phyloP scores from a whole-genome alignment of 257 asterid genomes.

The Jaltomata sinuosa region DNA sequence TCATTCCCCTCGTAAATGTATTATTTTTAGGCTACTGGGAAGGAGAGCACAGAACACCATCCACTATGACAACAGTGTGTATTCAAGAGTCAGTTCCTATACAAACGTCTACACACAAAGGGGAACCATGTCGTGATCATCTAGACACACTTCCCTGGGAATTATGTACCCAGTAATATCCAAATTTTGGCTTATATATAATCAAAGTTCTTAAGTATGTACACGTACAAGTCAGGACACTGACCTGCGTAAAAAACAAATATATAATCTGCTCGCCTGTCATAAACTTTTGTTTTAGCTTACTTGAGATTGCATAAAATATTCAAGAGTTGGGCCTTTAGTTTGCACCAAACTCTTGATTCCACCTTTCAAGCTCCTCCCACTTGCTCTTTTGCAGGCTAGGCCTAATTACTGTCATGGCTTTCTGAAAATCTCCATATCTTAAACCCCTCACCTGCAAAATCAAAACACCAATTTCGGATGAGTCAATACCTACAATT shows the following conservation, averaged over 20 bases:
- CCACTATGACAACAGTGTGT: background rate
- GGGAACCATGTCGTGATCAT: background rate
- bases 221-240: background rate
- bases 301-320: background rate
- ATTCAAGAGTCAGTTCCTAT: background rate
- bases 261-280: background rate
- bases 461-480: background rate
- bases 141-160: background rate
- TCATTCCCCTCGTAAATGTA: background rate
- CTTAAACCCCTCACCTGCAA: constrained; percentile 71
- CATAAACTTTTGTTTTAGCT: background rate
- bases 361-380: constrained; percentile 92
- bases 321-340: constrained; percentile 11
- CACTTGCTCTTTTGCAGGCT: constrained; percentile 89
- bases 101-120: background rate
- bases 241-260: background rate
- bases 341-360: constrained; percentile 74
- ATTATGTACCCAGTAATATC: background rate
- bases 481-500: background rate
- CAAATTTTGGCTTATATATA: background rate
- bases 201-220: background rate
- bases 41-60: background rate
- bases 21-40: background rate
- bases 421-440: constrained; percentile 73
- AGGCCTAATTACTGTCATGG: constrained; percentile 73